Percentiles rank a stretch among this genome's conserved stretches.
These are phyloP conservation scores for Salix brachista DNA, from an alignment of 345 rosid genomes.

Conservation along the genomic window DNA sequence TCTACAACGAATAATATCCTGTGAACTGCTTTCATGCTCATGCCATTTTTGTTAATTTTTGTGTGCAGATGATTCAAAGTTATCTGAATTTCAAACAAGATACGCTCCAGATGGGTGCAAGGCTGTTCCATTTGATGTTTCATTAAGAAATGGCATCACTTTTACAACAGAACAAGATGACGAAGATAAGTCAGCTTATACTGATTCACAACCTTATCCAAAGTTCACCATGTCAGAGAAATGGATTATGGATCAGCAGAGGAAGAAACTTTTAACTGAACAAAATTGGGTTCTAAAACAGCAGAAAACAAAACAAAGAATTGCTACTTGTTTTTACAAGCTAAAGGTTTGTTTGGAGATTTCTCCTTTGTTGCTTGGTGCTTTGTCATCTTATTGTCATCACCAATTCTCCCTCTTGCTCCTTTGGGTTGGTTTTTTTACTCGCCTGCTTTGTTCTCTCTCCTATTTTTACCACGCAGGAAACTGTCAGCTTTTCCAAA, in stretches of 20 bases:
- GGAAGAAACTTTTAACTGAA: constrained; percentile 47
- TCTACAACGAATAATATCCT: not conserved
- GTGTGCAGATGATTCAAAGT: constrained; percentile 15
- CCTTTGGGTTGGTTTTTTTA: not conserved
- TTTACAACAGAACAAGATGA: constrained; percentile 46
- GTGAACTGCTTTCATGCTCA: not conserved
- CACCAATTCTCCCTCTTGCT: not conserved
- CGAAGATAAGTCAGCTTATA: constrained; percentile 44
- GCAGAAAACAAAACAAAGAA: constrained; percentile 61
- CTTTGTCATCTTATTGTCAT: not conserved
- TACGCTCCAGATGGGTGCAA: constrained; percentile 13
- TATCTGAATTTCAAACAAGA: constrained; percentile 21
- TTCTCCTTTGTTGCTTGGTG: not conserved
- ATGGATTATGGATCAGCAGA: constrained; percentile 71
- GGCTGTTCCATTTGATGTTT: constrained; percentile 17
- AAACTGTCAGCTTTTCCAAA: constrained; percentile 71
- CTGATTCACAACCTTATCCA: constrained; percentile 44
- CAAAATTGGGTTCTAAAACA: constrained; percentile 59
- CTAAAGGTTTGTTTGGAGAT: constrained; percentile 54
- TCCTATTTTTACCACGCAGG: constrained; percentile 36
- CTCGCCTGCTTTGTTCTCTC: not conserved
- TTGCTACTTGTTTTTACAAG: constrained; percentile 50
- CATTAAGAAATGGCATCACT: constrained; percentile 23
- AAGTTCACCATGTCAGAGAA: constrained; percentile 78
- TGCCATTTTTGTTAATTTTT: constrained; percentile 3